Evolutionary conservation across 1,139 yeast species (phyloP), one percentile per base, ranked within the genome.

Genomic region (Spathaspora sp.): DNA sequence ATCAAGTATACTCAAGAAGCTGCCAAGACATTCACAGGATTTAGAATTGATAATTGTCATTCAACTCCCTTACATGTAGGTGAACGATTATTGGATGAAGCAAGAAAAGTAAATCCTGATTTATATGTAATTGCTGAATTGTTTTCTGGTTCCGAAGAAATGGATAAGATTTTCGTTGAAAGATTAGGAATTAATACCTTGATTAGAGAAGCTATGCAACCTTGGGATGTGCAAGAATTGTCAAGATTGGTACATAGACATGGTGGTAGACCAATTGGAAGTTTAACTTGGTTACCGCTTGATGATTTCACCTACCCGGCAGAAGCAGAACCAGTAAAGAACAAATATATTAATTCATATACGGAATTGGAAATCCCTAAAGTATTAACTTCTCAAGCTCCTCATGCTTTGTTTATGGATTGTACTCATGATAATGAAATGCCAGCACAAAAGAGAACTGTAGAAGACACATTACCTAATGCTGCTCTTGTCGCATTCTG

Each of bases 191-290:
- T 93, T 50, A 86, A 89, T 38, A 84, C 96, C 7, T 74, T 93
- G 54, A 86, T 93, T 45, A 81, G 99, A 59, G 99, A 93, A 64
- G 98, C 98, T 1, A 91, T 93, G 97, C 97, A 90, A 70, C 95
- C 97, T 2, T 86, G 95, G 84, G 82, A 85, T 15, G 95, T 87
- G 10, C 84, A 80, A 38, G 99, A 93, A 61, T 76, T 93, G 36
- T 89, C 97, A 1, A 74, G 95, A 48, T 74, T 91, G 48, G 88
- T 93, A 26, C 97, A 91, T 62, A 81, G 84, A 56, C 96, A 93
- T 64, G 98, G 98, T 37, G 98, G 99, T 4, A 74, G 90, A 55
- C 97, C 98, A 39, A 87, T 93, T 63, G 99, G 99, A 3, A 89
- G 97, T 0, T 84, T 86, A 56, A 80, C 81, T 46, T 85, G 88